These are phyloP conservation scores for Mortierella sp. DNA, from an alignment of 371 early-diverging fungal species.

Conservation along the genomic window DNA sequence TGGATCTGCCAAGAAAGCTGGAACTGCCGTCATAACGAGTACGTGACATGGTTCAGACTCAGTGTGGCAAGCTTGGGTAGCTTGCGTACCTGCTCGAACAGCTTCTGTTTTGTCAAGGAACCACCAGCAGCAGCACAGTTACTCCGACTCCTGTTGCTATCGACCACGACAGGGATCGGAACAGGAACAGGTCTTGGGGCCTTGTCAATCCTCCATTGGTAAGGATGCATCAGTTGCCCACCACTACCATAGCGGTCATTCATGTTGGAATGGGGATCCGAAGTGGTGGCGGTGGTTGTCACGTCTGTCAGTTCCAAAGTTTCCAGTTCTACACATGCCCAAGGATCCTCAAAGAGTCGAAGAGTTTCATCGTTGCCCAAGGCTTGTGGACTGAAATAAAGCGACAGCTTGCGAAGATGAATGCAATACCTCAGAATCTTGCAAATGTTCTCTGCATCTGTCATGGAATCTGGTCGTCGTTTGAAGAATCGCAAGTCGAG, in stretches of 20 bases:
- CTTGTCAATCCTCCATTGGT: constrained; percentile 10
- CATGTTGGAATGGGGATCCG: neutral
- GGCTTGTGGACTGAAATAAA: constrained; percentile 21
- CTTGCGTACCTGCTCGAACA: constrained; percentile 31
- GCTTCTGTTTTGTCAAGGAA: constrained; percentile 17
- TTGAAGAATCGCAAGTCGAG: constrained; percentile 20
- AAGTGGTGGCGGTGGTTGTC: neutral
- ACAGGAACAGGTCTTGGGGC: constrained; percentile 2
- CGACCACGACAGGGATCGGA: neutral
- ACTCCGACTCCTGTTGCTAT: neutral
- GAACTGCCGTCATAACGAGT: constrained; percentile 4
- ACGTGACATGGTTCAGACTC: constrained; percentile 36
- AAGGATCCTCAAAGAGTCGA: constrained; percentile 23
- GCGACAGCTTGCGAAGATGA: constrained; percentile 8
- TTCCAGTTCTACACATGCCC: constrained; percentile 29
- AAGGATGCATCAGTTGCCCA: constrained; percentile 15
- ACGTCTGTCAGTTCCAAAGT: constrained; percentile 27
- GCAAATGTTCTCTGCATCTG: constrained; percentile 22
- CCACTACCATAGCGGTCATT: neutral
- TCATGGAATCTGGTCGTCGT: constrained; percentile 18
- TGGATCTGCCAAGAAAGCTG: neutral
- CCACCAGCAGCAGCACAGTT: too few relatives aligned
- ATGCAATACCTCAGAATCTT: constrained; percentile 18
- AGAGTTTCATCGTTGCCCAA: constrained; percentile 31
- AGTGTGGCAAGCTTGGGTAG: constrained; percentile 19